Evolutionary conservation across 2,329 filamentous ascomycete species (phyloP), one percentile per base, ranked within the genome.

Genomic region (Myrmaecium sp.): DNA sequence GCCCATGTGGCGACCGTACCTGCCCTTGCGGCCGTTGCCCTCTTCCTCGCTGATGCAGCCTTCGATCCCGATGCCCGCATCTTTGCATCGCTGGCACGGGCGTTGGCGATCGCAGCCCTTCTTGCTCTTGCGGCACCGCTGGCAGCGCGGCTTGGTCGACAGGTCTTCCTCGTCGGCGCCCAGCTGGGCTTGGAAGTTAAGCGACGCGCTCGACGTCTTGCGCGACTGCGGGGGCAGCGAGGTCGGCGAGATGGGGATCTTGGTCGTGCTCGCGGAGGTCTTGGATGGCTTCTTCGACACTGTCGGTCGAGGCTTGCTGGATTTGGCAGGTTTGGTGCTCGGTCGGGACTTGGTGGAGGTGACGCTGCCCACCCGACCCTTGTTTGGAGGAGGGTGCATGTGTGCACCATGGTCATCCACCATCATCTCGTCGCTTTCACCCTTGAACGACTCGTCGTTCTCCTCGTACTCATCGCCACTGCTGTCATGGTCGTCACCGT

Each of bases 41-140:
- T 98, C 89, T 42, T 98, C 89, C 54, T 98, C 89, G 52, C 84
- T 94, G 53, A 98, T 72, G 53, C 89, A 98, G 36, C 86, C 81
- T 39, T 95, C 89, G 32, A 82, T 73, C 30, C 79, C 78, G 41
- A 98, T 81, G 12, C 89, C 89, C 22, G 89, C 89, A 55, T 98
- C 89, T 51, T 83, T 82, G 69, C 89, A 98, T 36, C 89, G 73
- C 30, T 83, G 81, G 46, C 89, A 98, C 15, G 89, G 89, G 20
- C 89, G 75, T 55, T 95, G 89, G 31, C 89, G 76, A 58, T 98
- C 89, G 49, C 89, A 98, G 8, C 89, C 89, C 58, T 98, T 98
- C 66, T 98, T 98, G 59, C 86, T 95, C 69, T 98, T 98, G 44
- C 89, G 78, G 64, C 89, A 98, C 31, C 89, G 78, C 52, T 98